Percentiles rank a stretch among this genome's conserved stretches.
Evolutionary conservation across 805 yeast genomes (phyloP).

Genomic region (Nakazawaea pomicola): DNA sequence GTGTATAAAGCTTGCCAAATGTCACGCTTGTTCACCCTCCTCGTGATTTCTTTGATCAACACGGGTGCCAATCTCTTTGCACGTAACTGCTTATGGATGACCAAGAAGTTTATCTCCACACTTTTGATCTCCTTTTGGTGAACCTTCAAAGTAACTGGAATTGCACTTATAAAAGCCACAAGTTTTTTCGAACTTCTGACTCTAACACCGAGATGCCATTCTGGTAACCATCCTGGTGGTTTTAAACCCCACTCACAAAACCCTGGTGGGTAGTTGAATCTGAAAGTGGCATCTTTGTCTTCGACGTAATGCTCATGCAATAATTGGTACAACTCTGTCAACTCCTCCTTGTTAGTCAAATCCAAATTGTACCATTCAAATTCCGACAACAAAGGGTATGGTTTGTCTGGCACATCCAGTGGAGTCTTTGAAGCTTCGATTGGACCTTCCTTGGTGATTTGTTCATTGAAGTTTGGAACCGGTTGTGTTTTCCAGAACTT

Average conservation of each 20-base stretch:
- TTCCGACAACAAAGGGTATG: constrained; percentile 66
- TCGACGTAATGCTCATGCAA: constrained; percentile 91
- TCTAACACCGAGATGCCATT: constrained; percentile 93
- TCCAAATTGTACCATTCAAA: constrained; percentile 90
- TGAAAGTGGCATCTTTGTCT: constrained; percentile 85
- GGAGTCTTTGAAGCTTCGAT: constrained; percentile 66
- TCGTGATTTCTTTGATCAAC: constrained; percentile 86
- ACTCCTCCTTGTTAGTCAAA: constrained; percentile 43
- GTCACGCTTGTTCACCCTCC: constrained; percentile 77
- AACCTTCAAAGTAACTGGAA: constrained; percentile 68
- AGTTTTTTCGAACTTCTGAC: constrained; percentile 71
- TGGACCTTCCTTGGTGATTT: constrained; percentile 69
- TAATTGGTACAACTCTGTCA: constrained; percentile 74
- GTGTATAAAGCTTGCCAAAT: constrained; percentile 97
- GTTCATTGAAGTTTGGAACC: constrained; percentile 72
- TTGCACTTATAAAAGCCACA: constrained; percentile 89
- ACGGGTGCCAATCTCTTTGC: constrained; percentile 94
- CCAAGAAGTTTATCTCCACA: constrained; percentile 89
- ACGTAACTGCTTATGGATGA: constrained; percentile 90
- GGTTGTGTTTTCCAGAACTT: constrained; percentile 99
- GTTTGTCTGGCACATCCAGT: constrained; percentile 64
- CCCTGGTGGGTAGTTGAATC: constrained; percentile 81
- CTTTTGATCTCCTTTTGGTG: constrained; percentile 51
- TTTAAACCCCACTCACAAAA: constrained; percentile 91
- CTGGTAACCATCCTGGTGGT: constrained; percentile 86